These are phyloP conservation scores for Abrus pulchellus DNA, from an alignment of 306 rosid genomes.

Conservation along the genomic window DNA sequence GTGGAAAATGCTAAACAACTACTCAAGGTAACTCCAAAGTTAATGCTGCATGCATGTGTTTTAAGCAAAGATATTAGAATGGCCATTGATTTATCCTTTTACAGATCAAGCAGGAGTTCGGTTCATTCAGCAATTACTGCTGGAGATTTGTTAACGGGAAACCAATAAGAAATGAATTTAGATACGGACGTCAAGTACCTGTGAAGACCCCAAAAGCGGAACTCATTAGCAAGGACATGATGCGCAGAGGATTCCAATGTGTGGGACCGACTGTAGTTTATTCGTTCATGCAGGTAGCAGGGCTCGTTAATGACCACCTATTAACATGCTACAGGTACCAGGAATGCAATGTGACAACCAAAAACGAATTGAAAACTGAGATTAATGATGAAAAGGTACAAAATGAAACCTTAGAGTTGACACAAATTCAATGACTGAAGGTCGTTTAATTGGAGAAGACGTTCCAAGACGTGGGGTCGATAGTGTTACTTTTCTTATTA, in stretches of 20 bases:
- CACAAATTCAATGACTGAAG: constrained; percentile 44
- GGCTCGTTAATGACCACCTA: constrained; percentile 88
- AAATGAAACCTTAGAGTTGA: constrained; percentile 51
- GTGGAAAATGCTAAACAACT: constrained; percentile 85
- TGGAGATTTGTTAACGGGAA: constrained; percentile 89
- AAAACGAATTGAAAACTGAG: constrained; percentile 52
- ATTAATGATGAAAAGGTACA: constrained; percentile 44
- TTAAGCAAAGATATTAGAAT: constrained; percentile 14
- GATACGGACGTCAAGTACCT: constrained; percentile 84
- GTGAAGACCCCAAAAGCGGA: constrained; percentile 92
- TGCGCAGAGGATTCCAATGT: constrained; percentile 93
- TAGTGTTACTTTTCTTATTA: constrained; percentile 17
- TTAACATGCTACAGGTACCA: constrained; percentile 73
- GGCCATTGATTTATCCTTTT: neutral
- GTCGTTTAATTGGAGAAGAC: neutral
- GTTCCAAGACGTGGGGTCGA: constrained; percentile 3
- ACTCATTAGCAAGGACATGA: constrained; percentile 87
- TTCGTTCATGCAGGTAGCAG: constrained; percentile 91
- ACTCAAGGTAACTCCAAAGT: constrained; percentile 67
- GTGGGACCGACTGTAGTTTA: constrained; percentile 91
- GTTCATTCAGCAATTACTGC: constrained; percentile 87
- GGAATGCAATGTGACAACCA: constrained; percentile 53
- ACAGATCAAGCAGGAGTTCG: constrained; percentile 83
- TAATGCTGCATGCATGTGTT: neutral
- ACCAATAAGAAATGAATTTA: constrained; percentile 69